Evolutionary conservation across 2,329 filamentous ascomycete species (phyloP).

Genomic region (Penicillium decumbens): DNA sequence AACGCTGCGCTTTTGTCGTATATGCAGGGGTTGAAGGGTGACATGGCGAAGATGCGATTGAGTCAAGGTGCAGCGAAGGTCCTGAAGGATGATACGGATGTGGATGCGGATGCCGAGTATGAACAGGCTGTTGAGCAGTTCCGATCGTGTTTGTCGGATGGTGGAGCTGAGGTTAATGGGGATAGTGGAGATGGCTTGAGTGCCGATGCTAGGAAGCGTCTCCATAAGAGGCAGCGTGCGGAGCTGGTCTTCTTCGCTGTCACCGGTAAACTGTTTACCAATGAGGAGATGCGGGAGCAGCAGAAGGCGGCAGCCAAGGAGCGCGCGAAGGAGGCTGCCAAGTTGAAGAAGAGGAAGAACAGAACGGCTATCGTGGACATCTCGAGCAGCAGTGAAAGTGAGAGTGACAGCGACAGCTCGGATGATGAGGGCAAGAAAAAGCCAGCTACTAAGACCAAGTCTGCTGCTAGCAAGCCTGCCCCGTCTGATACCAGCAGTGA

Average conservation of each 20-base stretch:
- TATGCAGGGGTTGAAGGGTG: slow-evolving; percentile 72
- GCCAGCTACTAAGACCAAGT: slow-evolving; percentile 8
- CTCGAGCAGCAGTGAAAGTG: slow-evolving; percentile 40
- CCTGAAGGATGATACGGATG: slow-evolving; percentile 43
- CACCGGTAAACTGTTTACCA: slow-evolving; percentile 27
- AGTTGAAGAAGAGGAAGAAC: slow-evolving; percentile 39
- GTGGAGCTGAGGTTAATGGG: slow-evolving; percentile 21
- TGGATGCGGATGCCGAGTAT: slow-evolving; percentile 26
- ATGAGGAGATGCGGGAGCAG: slow-evolving; percentile 23
- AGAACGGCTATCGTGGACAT: slow-evolving; percentile 41
- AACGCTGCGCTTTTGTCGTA: slow-evolving; percentile 70
- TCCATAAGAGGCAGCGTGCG: slow-evolving; percentile 36
- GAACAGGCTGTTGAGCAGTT: slow-evolving; percentile 54
- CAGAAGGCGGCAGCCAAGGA: slow-evolving; percentile 20
- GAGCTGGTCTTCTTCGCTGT: slow-evolving; percentile 38
- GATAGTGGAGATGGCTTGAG: slow-evolving; percentile 22
- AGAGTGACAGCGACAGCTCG: slow-evolving; percentile 5
- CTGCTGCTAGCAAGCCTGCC: slow-evolving; percentile 4
- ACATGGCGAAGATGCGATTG: slow-evolving; percentile 62
- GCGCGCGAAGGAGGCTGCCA: slow-evolving; percentile 6
- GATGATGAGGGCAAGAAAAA: slow-evolving; percentile 10
- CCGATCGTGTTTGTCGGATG: slow-evolving; percentile 25
- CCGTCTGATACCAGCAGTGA: slow-evolving; percentile 12
- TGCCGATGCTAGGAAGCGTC: slow-evolving; percentile 24
- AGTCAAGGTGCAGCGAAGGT: slow-evolving; percentile 61